Evolutionary conservation across 2,329 filamentous ascomycete species (phyloP), one percentile per base, ranked within the genome.

Genomic region (Cladosporium oxysporum): DNA sequence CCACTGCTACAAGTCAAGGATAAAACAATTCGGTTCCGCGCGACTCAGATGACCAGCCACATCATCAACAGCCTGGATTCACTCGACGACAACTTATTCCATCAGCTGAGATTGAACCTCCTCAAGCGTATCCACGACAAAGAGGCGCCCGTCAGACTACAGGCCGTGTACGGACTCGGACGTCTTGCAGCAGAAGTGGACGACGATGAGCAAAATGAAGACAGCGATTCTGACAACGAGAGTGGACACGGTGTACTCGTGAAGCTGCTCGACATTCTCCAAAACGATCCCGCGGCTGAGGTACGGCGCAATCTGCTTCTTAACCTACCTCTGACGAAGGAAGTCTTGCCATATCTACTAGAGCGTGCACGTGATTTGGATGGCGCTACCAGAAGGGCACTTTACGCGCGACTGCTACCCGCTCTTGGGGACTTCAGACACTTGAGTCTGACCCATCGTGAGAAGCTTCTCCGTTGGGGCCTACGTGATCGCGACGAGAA

Each of bases 391-490:
- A 85, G 95, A 67, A 85, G 93, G 67, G 90, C 92, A 11, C 85
- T 99, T 2, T 99, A 98, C 76, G 90, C 93, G 1, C 88, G 91
- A 41, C 83, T 99, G 7, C 82, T 99, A 5, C 95, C 95, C 1
- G 91, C 91, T 0, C 83, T 99, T 0, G 95, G 93, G 14, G 95
- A 99, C 79, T 99, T 99, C 79, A 88, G 95, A 63, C 92, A 97
- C 79, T 81, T 99, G 62, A 97, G 93, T 12, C 84, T 99, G 28
- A 92, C 91, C 1, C 96, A 98, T 89, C 86, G 95, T 75, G 95
- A 99, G 79, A 98, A 98, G 78, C 84, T 99, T 35, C 85, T 99
- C 31, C 88, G 95, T 47, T 99, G 95, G 95, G 95, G 95, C 60
- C 82, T 99, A 49, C 88, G 93, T 47, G 95, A 99, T 76, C 88